Evolutionary conservation across 164 flowering plant genomes (phyloP), one percentile per base, ranked within the genome.

Genomic region (Pachysandra terminalis): DNA sequence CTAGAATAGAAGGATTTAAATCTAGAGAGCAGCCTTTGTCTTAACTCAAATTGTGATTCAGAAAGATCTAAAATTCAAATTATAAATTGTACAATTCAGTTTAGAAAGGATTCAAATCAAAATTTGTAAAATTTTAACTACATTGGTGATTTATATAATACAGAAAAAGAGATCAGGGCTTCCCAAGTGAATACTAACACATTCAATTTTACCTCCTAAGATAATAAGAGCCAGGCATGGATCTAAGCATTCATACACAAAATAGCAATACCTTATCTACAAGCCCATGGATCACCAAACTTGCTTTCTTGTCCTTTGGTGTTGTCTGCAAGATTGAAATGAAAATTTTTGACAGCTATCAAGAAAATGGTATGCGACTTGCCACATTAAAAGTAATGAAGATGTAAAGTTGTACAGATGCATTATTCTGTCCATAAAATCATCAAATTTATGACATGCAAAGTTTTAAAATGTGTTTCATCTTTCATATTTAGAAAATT

Each of bases 271-370:
- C 98, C 98, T 90, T 86, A 74, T 95, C 98, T 17, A 89, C 96
- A 64, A 76, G 78, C 48, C 90, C 98, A 80, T 82, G 97, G 51
- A 95, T 90, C 65, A 95, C 91, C 80, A 95, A 73, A 77, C 81
- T 84, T 67, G 98, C 97, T 77, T 95, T 90, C 83, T 89, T 89
- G 84, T 95, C 98, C 87, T 95, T 95, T 8, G 98, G 98, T 65
- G 97, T 95, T 82, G 82, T 77, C 98, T 95, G 86, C 59, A 73
- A 71, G 74, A 61, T 21, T 8, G 35, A 61, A 23, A 60, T 35
- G 48, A 62, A 51, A 21, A 22, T 19, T 56, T 49, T 45, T 52
- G 10, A 13, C 35, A 61, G 27, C 19, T 19, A 73, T 67, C 52
- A 71, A 26, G 40, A 28, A 45, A 41, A 54, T 21, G 21, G 40